A percentile compares a stretch with the other conserved stretches of the same genome.
Evolutionary conservation across 2,329 filamentous ascomycete genomes (phyloP).

Genomic region (Xylaria sp.): DNA sequence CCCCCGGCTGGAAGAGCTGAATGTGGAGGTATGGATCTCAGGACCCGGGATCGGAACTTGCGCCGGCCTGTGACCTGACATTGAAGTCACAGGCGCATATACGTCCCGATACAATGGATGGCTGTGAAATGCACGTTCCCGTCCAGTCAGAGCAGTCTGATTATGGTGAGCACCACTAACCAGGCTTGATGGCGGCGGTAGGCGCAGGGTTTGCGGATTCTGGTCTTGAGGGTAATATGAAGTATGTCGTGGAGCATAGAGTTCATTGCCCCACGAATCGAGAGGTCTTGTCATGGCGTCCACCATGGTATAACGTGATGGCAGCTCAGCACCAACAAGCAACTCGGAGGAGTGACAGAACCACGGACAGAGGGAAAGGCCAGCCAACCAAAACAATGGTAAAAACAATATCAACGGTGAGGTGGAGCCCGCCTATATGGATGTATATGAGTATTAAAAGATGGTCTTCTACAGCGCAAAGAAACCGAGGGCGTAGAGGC

Average conservation of each 20-base stretch:
- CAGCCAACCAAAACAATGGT: slow-evolving; percentile 21
- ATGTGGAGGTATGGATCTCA: slow-evolving; percentile 32
- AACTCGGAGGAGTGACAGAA: slow-evolving; percentile 36
- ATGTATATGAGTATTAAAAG: slow-evolving; percentile 35
- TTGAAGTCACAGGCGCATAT: slow-evolving; percentile 37
- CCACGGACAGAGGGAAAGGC: slow-evolving; percentile 8
- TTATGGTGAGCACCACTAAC: slow-evolving; percentile 38
- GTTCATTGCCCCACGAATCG: slow-evolving; percentile 45
- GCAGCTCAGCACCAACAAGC: slow-evolving; percentile 40
- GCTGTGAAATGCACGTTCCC: slow-evolving; percentile 39
- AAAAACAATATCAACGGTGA: neutral
- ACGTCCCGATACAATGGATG: slow-evolving; percentile 38
- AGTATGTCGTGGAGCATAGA: slow-evolving; percentile 44
- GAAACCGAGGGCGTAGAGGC: slow-evolving; percentile 10
- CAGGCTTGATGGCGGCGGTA: slow-evolving; percentile 46
- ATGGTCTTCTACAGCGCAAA: slow-evolving; percentile 23
- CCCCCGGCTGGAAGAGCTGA: slow-evolving; percentile 37
- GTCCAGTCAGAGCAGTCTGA: slow-evolving; percentile 37
- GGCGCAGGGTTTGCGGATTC: slow-evolving; percentile 41
- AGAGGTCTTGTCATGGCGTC: slow-evolving; percentile 47
- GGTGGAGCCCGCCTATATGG: slow-evolving; percentile 15
- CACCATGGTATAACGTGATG: slow-evolving; percentile 47
- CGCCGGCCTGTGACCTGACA: slow-evolving; percentile 37
- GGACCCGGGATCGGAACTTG: slow-evolving; percentile 36
- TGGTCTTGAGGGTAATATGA: slow-evolving; percentile 44